Conservation (phyloP, 768 basidiomycete species). For the Punctularia strigosozonata region DNA sequence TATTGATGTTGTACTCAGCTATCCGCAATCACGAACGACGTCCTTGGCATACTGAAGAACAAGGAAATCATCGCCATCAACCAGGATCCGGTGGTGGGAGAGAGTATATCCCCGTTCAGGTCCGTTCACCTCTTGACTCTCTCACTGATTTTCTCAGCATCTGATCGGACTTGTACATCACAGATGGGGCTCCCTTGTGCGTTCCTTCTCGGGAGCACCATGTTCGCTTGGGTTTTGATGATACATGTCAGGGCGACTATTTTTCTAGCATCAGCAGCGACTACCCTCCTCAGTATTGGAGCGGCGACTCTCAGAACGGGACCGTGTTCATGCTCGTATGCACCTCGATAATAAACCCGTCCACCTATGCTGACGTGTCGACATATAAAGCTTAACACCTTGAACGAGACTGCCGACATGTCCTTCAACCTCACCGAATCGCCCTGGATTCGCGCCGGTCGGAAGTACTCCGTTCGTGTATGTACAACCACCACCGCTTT, state of each 20-base stretch:
- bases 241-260: neutral
- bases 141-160: neutral
- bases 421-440: conserved; percentile 57
- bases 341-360: neutral
- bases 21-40: conserved; percentile 34
- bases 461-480: conserved; percentile 54
- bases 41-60: conserved; percentile 47
- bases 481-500: conserved; percentile 11
- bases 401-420: conserved; percentile 44
- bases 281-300: conserved; percentile 64
- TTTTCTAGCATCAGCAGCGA: conserved; percentile 22
- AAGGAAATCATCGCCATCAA: conserved; percentile 56
- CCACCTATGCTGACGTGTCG: neutral
- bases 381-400: conserved; percentile 38
- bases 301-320: conserved; percentile 52
- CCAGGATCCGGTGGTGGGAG: conserved; percentile 53
- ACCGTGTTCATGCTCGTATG: conserved; percentile 57
- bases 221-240: neutral
- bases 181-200: no score
- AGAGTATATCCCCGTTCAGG: conserved; percentile 52
- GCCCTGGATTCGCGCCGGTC: conserved; percentile 58
- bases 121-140: conserved; percentile 50
- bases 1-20: conserved; percentile 22
- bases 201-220: no score
- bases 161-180: neutral